These are phyloP conservation scores for Puccinia novopanici DNA, from an alignment of 1,284 basidiomycete species.

Conservation along the genomic window DNA sequence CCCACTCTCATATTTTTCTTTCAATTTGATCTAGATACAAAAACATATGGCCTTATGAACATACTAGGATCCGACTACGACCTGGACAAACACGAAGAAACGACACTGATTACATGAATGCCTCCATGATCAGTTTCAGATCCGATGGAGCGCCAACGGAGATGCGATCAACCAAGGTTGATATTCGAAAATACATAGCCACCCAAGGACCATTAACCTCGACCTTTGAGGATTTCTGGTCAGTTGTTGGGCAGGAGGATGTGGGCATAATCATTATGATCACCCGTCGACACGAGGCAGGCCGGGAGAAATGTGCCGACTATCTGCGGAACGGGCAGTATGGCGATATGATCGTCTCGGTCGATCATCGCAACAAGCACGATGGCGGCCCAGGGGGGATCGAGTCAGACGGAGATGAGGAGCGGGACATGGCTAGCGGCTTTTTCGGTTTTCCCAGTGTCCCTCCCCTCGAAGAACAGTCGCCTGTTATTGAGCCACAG, in stretches of 20 bases:
- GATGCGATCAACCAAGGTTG: too few relatives aligned
- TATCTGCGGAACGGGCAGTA: too few relatives aligned
- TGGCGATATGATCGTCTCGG: too few relatives aligned
- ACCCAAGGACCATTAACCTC: conserved; percentile 91
- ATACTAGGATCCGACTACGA: conserved; percentile 62
- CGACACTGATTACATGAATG: conserved; percentile 81
- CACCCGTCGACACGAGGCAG: conserved; percentile 85
- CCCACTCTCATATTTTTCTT: too few relatives aligned
- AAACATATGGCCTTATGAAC: too few relatives aligned
- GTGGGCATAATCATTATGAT: conserved; percentile 71
- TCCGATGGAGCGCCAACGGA: background rate
- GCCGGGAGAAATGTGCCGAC: conserved; percentile 82
- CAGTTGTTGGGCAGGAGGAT: conserved; percentile 65
- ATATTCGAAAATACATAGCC: conserved; percentile 80
- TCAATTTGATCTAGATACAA: too few relatives aligned
- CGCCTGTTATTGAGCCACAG: background rate
- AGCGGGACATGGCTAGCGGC: conserved; percentile 60
- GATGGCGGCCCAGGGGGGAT: too few relatives aligned
- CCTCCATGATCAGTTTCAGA: conserved; percentile 78
- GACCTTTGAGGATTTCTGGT: conserved; percentile 93
- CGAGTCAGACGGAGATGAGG: too few relatives aligned
- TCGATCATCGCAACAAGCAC: too few relatives aligned
- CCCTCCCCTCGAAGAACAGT: background rate
- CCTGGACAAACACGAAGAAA: background rate
- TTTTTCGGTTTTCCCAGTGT: conserved; percentile 56